These are phyloP conservation scores for Podaxis carcinomalis DNA, from an alignment of 768 basidiomycete species.

Conservation along the genomic window DNA sequence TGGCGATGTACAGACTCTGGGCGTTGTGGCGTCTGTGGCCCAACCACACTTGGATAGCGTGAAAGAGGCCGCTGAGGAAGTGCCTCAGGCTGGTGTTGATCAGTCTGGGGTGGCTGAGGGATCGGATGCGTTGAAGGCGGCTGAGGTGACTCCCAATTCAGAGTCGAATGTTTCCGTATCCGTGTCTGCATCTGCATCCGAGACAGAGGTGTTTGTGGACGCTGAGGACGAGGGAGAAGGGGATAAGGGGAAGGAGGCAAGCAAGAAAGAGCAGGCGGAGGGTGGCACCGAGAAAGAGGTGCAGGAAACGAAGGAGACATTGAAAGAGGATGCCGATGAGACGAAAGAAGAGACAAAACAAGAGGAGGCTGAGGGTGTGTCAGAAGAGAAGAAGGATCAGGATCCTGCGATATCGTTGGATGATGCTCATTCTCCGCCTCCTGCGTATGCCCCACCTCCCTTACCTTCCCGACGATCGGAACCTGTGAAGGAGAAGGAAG, in stretches of 20 bases:
- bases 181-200: background rate
- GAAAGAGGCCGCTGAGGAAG: conserved; percentile 2
- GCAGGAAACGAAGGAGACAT: conserved; percentile 7
- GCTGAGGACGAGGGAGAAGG: conserved; percentile 4
- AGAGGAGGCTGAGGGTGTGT: conserved; percentile 12
- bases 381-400: background rate
- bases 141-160: background rate
- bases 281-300: background rate
- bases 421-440: conserved; percentile 2
- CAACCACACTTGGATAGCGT: background rate
- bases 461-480: background rate
- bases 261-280: conserved; percentile 2
- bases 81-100: background rate
- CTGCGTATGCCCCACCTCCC: conserved; percentile 3
- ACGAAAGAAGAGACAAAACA: conserved; percentile 8
- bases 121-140: background rate
- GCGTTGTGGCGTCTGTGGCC: background rate
- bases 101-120: background rate
- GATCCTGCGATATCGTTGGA: background rate
- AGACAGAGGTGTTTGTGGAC: conserved; percentile 1
- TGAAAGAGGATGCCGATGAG: background rate
- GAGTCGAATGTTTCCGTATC: background rate
- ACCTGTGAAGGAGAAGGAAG: background rate
- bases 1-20: background rate
- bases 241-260: conserved; percentile 7